Percentiles rank a stretch among this genome's conserved stretches.
Evolutionary conservation across 257 asterid species (phyloP).

Genomic region (Forsythia suspensa): DNA sequence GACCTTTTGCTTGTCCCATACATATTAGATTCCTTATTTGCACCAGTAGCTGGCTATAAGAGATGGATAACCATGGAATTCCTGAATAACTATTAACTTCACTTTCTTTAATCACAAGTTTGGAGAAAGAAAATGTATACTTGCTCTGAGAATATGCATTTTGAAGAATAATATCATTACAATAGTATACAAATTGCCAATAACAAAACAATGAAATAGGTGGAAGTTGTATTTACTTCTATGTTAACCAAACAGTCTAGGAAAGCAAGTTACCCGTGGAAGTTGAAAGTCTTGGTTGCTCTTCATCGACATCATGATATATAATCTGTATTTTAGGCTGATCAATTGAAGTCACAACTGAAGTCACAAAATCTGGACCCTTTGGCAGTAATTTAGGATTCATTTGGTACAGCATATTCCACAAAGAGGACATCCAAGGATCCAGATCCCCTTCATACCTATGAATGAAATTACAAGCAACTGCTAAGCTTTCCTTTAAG

Average conservation of each 20-base stretch:
- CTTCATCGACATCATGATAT: slow-evolving; percentile 53
- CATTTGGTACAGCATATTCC: slow-evolving; percentile 60
- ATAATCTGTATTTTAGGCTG: slow-evolving; percentile 69
- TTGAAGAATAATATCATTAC: slow-evolving; percentile 11
- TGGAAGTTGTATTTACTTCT: neutral
- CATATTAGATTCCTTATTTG: slow-evolving; percentile 11
- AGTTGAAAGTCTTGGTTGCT: slow-evolving; percentile 39
- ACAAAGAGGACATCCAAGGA: slow-evolving; percentile 89
- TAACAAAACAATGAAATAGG: slow-evolving; percentile 6
- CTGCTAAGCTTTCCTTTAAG: slow-evolving; percentile 7
- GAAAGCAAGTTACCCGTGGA: slow-evolving; percentile 49
- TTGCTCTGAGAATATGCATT: slow-evolving; percentile 12
- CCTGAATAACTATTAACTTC: slow-evolving; percentile 12
- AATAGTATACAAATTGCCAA: neutral
- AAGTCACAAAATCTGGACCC: slow-evolving; percentile 49
- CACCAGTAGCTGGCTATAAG: neutral
- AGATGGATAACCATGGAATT: neutral
- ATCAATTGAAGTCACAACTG: slow-evolving; percentile 51
- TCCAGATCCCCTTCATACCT: slow-evolving; percentile 98
- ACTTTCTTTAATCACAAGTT: slow-evolving; percentile 13
- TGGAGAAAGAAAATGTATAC: slow-evolving; percentile 1
- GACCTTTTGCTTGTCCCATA: neutral
- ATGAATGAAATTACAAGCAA: slow-evolving; percentile 23
- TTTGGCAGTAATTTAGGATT: slow-evolving; percentile 61
- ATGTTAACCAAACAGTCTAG: slow-evolving; percentile 13